A percentile compares a stretch with the other conserved stretches of the same genome.
phyloP scores from a whole-genome alignment of 164 flowering plant species.

The Annona squamosa region DNA sequence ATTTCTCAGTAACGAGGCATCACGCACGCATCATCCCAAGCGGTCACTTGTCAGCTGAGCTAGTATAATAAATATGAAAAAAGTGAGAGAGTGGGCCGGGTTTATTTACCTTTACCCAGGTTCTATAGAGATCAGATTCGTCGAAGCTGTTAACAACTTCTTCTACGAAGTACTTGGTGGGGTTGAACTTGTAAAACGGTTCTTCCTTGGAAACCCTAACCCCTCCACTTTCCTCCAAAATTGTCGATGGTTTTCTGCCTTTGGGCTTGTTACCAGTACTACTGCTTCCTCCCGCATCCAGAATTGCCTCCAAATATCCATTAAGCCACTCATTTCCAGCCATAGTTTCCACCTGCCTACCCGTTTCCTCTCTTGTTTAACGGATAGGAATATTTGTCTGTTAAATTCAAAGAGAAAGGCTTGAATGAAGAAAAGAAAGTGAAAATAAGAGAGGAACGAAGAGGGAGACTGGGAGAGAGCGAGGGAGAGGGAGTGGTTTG shows the following conservation, averaged over 20 bases:
- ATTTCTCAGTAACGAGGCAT: no score
- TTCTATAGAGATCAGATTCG: constrained; percentile 47
- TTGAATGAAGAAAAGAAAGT: no score
- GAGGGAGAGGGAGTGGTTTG: no score
- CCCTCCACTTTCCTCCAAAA: constrained; percentile 6
- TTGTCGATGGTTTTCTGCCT: background rate
- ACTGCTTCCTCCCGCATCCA: constrained; percentile 43
- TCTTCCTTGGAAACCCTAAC: background rate
- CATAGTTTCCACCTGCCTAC: constrained; percentile 23
- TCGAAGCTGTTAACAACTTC: constrained; percentile 53
- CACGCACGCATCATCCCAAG: no score
- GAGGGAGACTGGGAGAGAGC: no score
- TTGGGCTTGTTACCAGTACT: background rate
- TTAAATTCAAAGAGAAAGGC: no score
- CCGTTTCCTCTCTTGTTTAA: no score
- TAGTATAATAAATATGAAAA: no score
- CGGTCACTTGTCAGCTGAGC: no score
- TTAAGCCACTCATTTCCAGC: constrained; percentile 79
- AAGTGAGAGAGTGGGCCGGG: no score
- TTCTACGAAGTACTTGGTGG: constrained; percentile 54
- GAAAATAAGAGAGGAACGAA: no score
- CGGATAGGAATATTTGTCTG: no score
- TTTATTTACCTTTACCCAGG: constrained; percentile 43
- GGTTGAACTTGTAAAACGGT: constrained; percentile 24
- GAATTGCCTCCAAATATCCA: constrained; percentile 77